Evolutionary conservation across 176 grass and related monocot genomes (phyloP).

Genomic region (Rhipidocladum racemiflorum): DNA sequence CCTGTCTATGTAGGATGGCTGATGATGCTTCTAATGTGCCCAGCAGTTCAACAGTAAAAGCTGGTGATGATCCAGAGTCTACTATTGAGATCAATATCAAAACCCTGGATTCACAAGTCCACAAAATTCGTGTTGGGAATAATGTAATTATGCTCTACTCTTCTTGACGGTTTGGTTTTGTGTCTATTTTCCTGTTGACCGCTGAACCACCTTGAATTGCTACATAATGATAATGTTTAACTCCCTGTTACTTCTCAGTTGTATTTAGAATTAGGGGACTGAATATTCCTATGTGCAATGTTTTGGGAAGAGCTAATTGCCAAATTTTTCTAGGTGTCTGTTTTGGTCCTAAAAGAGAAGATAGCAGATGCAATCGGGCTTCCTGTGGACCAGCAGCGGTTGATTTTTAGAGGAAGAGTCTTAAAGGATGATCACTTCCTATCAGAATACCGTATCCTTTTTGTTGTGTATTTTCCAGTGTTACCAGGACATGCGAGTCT

Average conservation of each 20-base stretch:
- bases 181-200: neutral
- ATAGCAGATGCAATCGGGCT: slow-evolving; percentile 46
- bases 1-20: slow-evolving; percentile 55
- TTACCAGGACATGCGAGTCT: no score
- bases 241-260: neutral
- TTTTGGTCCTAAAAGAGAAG: slow-evolving; percentile 70
- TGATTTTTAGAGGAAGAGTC: slow-evolving; percentile 92
- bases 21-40: slow-evolving; percentile 42
- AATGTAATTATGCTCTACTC: slow-evolving; percentile 40
- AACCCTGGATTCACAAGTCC: slow-evolving; percentile 72
- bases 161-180: neutral
- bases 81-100: slow-evolving; percentile 91
- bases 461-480: neutral
- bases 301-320: neutral
- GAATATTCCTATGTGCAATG: neutral
- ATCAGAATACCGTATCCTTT: slow-evolving; percentile 95
- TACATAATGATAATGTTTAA: neutral
- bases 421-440: slow-evolving; percentile 80
- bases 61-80: slow-evolving; percentile 33
- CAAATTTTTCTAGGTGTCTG: slow-evolving; percentile 46
- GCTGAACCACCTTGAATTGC: neutral
- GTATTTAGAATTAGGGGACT: neutral
- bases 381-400: slow-evolving; percentile 74
- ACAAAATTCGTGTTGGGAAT: slow-evolving; percentile 62
- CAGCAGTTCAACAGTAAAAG: slow-evolving; percentile 27